Evolutionary conservation across 257 asterid species (phyloP).

Genomic region (Fraxinus quadrangulata): DNA sequence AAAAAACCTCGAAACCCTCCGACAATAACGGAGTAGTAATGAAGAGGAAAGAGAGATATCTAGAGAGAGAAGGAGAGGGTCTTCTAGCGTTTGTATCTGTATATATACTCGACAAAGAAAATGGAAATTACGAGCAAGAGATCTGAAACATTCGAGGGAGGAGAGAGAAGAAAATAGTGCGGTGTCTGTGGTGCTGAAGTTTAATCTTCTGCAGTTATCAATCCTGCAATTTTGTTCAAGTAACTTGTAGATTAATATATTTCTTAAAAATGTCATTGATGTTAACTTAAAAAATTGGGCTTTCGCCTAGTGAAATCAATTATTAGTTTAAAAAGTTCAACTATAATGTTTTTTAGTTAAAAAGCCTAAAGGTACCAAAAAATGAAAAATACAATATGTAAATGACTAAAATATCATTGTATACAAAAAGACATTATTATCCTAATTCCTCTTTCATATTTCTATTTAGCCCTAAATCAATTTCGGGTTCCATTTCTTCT

Average conservation of each 20-base stretch:
- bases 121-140: constrained; percentile 29
- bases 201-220: background rate
- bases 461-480: no score
- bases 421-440: no score
- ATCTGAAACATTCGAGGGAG: constrained; percentile 32
- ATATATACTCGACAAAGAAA: constrained; percentile 22
- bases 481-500: no score
- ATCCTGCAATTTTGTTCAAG: constrained; percentile 29
- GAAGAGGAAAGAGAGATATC: constrained; percentile 32
- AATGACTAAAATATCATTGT: no score
- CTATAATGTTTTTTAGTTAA: no score
- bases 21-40: constrained; percentile 25
- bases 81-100: background rate
- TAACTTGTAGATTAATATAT: background rate
- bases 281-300: no score
- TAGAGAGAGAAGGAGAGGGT: constrained; percentile 23
- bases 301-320: no score
- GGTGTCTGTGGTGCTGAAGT: constrained; percentile 2
- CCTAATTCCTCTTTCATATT: no score
- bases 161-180: background rate
- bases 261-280: no score
- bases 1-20: constrained; percentile 51
- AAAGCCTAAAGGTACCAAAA: no score
- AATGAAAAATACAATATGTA: no score
- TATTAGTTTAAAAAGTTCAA: no score